Evolutionary conservation across 108 stramenopile genomes (phyloP), one percentile per base, ranked within the genome.

Genomic region (Chaetoceros tenuissimus): DNA sequence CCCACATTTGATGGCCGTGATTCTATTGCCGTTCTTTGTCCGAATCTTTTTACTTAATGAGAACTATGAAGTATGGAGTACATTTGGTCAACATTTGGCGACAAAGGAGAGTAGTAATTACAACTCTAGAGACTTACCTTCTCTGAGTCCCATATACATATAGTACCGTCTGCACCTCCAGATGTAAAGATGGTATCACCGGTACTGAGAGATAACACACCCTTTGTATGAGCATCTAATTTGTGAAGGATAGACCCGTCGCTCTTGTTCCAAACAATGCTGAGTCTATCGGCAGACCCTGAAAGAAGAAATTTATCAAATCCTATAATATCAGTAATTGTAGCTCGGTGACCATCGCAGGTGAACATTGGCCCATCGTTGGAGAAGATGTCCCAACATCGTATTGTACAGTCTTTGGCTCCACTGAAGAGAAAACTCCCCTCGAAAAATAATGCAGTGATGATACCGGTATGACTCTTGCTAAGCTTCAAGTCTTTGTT

Each of bases 1-100:
- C 3, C 78, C 78, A 64, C 66, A 75, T n/a, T 50, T 30, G 0
- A 74, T 63, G 26, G 68, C 72, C 13, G 75, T 75, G 2, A 74
- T 55, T 53, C 72, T 66, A n/a, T n/a, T n/a, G n/a, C n/a, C n/a
- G n/a, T n/a, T n/a, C n/a, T n/a, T n/a, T n/a, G n/a, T n/a, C n/a
- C n/a, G n/a, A n/a, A n/a, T n/a, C n/a, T n/a, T n/a, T n/a, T n/a
- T n/a, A n/a, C n/a, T n/a, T n/a, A n/a, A n/a, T n/a, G n/a, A n/a
- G n/a, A n/a, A n/a, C n/a, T n/a, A n/a, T n/a, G n/a, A n/a, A n/a
- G n/a, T n/a, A n/a, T n/a, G n/a, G n/a, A n/a, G n/a, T n/a, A n/a
- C n/a, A n/a, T n/a, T n/a, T n/a, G n/a, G n/a, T n/a, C n/a, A n/a
- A n/a, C n/a, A n/a, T n/a, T n/a, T 40, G 8, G 13, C 13, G 13